These are phyloP conservation scores for Bryum argenteum DNA, from an alignment of 225 moss, liverwort and hornwort genomes.

Conservation along the genomic window DNA sequence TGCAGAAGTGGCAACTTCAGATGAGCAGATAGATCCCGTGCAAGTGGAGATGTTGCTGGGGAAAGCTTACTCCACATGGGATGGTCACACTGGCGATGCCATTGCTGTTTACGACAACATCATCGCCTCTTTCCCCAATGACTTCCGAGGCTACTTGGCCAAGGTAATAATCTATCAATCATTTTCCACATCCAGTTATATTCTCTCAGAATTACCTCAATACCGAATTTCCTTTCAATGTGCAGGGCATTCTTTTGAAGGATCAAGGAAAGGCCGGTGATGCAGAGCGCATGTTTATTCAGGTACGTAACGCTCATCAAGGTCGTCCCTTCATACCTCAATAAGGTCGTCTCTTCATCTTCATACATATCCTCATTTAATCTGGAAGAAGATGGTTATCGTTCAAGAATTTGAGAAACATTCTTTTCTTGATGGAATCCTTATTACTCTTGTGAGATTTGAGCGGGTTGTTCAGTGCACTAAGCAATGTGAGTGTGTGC, in stretches of 20 bases:
- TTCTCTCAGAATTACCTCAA: background rate
- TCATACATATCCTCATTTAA: background rate
- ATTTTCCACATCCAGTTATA: background rate
- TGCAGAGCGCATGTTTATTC: conserved; percentile 98
- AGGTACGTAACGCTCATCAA: conserved; percentile 40
- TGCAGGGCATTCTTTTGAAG: conserved; percentile 83
- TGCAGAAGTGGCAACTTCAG: conserved; percentile 34
- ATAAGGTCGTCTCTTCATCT: background rate
- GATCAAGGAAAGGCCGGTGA: conserved; percentile 80
- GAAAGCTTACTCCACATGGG: conserved; percentile 89
- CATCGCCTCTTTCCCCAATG: conserved; percentile 71
- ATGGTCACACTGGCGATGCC: conserved; percentile 84
- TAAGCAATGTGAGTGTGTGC: conserved; percentile 22
- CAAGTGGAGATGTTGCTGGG: conserved; percentile 93
- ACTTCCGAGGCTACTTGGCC: conserved; percentile 89
- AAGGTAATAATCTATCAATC: conserved; percentile 53
- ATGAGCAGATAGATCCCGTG: conserved; percentile 74
- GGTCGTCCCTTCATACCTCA: background rate
- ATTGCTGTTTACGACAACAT: conserved; percentile 87
- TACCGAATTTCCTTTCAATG: background rate
- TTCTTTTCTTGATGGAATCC: no score
- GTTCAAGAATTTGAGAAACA: no score
- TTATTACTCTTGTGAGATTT: no score
- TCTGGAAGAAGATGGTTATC: no score
- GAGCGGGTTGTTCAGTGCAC: background rate